phyloP scores from a whole-genome alignment of 495 filamentous ascomycete species.

The Barbatosphaeria neglecta region DNA sequence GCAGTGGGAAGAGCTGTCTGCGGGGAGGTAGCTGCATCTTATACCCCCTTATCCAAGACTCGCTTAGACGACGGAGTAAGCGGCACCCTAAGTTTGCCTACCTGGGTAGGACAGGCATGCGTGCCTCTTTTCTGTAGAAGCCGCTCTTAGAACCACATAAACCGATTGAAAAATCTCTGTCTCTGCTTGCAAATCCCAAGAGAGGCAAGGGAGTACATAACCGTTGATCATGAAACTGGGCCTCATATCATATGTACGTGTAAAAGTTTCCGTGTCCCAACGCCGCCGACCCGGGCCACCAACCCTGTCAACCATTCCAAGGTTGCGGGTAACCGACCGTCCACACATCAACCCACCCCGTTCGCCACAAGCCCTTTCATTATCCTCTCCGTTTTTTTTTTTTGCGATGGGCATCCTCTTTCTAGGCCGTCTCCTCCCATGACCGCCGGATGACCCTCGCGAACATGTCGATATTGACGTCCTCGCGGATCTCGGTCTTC shows the following conservation, averaged over 20 bases:
- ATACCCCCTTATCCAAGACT: background rate
- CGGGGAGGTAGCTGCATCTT: constrained; percentile 10
- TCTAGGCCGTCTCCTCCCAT: constrained; percentile 75
- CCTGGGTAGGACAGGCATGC: too few relatives aligned
- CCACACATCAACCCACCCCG: background rate
- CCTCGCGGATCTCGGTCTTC: constrained; percentile 90
- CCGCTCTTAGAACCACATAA: too few relatives aligned
- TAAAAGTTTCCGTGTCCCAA: background rate
- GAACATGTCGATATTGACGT: constrained; percentile 89
- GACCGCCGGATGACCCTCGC: constrained; percentile 66
- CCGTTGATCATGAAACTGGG: background rate
- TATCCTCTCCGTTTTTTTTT: background rate
- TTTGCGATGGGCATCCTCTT: background rate
- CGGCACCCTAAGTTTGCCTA: background rate
- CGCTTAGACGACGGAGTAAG: background rate
- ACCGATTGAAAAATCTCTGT: too few relatives aligned
- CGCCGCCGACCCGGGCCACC: background rate
- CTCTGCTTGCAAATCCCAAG: background rate
- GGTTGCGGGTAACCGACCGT: too few relatives aligned
- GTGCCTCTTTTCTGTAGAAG: too few relatives aligned
- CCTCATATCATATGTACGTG: background rate
- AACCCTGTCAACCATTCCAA: too few relatives aligned
- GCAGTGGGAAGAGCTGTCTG: constrained; percentile 77
- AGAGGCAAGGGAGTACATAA: background rate
- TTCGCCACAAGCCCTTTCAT: background rate